phyloP scores from a whole-genome alignment of 495 filamentous ascomycete species.

The Aspergillus indologenus region DNA sequence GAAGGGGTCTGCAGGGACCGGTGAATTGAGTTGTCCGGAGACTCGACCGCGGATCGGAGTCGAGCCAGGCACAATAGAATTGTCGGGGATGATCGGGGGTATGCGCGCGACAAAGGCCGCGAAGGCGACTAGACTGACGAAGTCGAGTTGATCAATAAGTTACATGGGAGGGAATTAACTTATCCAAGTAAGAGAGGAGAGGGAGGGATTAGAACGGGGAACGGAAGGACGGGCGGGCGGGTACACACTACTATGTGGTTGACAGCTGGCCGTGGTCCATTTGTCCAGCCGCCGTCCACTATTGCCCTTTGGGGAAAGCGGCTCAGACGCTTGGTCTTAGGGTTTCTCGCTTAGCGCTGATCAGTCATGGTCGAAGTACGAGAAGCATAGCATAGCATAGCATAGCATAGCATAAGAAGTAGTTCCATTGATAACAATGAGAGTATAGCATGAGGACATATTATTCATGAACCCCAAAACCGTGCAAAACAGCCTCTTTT shows the following conservation, averaged over 20 bases:
- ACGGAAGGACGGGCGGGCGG: neutral
- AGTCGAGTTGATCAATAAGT: no score
- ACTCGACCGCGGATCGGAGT: neutral
- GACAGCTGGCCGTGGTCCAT: slow-evolving; percentile 17
- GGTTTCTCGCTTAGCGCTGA: neutral
- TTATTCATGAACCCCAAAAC: no score
- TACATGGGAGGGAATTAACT: no score
- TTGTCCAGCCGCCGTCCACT: slow-evolving; percentile 9
- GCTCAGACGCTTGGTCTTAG: slow-evolving; percentile 1
- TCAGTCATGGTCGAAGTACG: no score
- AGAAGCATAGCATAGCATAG: no score
- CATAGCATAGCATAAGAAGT: no score
- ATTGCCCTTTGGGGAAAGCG: neutral
- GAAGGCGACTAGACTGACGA: neutral
- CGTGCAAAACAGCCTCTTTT: no score
- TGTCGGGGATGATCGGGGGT: neutral
- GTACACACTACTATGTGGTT: neutral
- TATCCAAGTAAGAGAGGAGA: no score
- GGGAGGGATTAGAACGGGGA: neutral
- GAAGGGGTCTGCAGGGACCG: neutral
- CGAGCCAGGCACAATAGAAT: neutral
- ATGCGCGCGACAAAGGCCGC: neutral
- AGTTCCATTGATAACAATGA: no score
- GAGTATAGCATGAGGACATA: no score
- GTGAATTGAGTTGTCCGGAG: neutral